Evolutionary conservation across 768 basidiomycete genomes (phyloP).

Genomic region (Rubroboletus satanas): DNA sequence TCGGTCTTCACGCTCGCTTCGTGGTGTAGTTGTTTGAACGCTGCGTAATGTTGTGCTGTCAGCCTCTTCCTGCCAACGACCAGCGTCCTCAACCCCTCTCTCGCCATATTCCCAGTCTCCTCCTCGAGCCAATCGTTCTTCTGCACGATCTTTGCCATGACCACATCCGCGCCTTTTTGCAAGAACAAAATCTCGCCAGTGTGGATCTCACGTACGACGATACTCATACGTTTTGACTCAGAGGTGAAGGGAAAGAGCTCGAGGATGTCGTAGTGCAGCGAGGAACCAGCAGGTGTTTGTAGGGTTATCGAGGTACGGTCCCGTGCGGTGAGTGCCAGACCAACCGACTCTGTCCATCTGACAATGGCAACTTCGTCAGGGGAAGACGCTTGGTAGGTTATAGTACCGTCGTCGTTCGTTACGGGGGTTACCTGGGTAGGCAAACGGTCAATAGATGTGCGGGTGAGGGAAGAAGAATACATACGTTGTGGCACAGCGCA

Average conservation of each 20-base stretch:
- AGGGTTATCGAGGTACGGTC: conserved; percentile 90
- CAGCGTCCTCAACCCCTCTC: conserved; percentile 91
- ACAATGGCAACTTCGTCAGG: conserved; percentile 99
- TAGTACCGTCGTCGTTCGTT: conserved; percentile 86
- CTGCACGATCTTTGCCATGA: conserved; percentile 93
- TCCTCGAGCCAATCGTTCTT: conserved; percentile 99
- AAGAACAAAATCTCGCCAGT: conserved; percentile 82
- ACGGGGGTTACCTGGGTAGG: conserved; percentile 89
- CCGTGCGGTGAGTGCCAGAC: conserved; percentile 81
- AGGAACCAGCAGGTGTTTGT: conserved; percentile 61
- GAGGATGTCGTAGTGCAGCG: conserved; percentile 77
- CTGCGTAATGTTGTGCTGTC: conserved; percentile 59
- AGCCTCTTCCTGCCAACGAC: conserved; percentile 86
- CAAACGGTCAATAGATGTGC: neutral
- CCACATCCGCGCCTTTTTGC: conserved; percentile 98
- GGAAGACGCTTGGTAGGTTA: conserved; percentile 98
- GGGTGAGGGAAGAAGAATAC: conserved; percentile 19
- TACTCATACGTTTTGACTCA: conserved; percentile 99
- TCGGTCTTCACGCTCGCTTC: conserved; percentile 78
- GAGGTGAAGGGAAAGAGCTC: conserved; percentile 98
- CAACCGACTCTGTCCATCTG: conserved; percentile 93
- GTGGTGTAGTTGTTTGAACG: conserved; percentile 70
- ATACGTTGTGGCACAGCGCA: conserved; percentile 92
- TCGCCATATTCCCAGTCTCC: conserved; percentile 97
- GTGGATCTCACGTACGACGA: conserved; percentile 78